These are phyloP conservation scores for Aspergillus floridensis DNA, from an alignment of 2,329 filamentous ascomycete species.

Conservation along the genomic window DNA sequence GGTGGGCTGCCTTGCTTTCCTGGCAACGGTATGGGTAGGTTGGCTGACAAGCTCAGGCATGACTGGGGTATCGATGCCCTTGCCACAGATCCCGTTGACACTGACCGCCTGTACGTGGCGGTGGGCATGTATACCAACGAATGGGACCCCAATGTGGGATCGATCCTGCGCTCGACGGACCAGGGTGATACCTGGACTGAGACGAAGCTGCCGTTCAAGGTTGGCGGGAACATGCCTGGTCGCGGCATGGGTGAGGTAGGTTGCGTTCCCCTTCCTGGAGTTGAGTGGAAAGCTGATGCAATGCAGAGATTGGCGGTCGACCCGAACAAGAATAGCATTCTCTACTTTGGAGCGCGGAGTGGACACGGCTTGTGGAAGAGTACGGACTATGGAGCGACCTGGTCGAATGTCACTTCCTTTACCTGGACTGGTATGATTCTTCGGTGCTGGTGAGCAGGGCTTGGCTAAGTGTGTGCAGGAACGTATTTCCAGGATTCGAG, in stretches of 20 bases:
- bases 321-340: slow-evolving; percentile 55
- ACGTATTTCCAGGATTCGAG: slow-evolving; percentile 48
- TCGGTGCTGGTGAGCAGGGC: neutral
- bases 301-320: slow-evolving; percentile 53
- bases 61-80: slow-evolving; percentile 57
- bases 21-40: neutral
- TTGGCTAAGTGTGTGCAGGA: slow-evolving; percentile 34
- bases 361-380: slow-evolving; percentile 61
- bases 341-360: slow-evolving; percentile 59
- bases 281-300: neutral
- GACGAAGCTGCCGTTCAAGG: slow-evolving; percentile 56
- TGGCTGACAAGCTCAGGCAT: slow-evolving; percentile 7
- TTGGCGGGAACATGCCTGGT: slow-evolving; percentile 62
- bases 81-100: slow-evolving; percentile 51
- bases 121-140: slow-evolving; percentile 59
- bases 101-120: slow-evolving; percentile 54
- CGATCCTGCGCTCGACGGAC: slow-evolving; percentile 56
- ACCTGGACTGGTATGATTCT: slow-evolving; percentile 36
- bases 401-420: slow-evolving; percentile 53
- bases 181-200: slow-evolving; percentile 53
- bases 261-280: neutral
- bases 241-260: slow-evolving; percentile 55
- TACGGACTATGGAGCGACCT: slow-evolving; percentile 55
- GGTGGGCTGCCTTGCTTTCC: slow-evolving; percentile 31
- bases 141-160: slow-evolving; percentile 58